Conservation (phyloP, 192 early-diverging fungal genomes). For the Cetraspora pellucida region DNA sequence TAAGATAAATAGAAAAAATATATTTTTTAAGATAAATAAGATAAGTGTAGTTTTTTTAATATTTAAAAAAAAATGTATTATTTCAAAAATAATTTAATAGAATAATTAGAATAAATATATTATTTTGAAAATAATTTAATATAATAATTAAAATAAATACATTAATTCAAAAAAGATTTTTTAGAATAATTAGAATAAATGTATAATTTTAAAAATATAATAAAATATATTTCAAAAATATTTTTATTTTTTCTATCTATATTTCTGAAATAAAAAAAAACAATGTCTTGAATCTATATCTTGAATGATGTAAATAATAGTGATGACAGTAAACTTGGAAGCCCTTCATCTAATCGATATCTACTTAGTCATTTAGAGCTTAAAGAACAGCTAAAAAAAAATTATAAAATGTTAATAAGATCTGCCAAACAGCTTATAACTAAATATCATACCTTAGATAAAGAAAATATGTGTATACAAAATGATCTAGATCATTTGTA, state of each 20-base stretch:
- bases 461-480: neutral
- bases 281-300: neutral
- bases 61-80: no score
- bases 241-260: neutral
- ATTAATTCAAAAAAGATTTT: neutral
- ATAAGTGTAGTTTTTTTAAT: no score
- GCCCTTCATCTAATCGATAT: neutral
- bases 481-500: neutral
- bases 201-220: neutral
- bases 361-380: neutral
- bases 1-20: no score
- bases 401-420: constrained; percentile 6
- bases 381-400: constrained; percentile 10
- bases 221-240: neutral
- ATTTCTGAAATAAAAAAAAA: neutral
- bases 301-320: constrained; percentile 11
- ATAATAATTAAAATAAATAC: neutral
- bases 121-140: constrained; percentile 9
- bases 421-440: neutral
- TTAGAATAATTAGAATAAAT: constrained; percentile 1
- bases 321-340: neutral
- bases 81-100: no score
- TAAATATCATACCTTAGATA: neutral
- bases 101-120: neutral
- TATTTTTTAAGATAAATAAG: no score